Evolutionary conservation across 495 filamentous ascomycete genomes (phyloP), one percentile per base, ranked within the genome.

Genomic region (Tuber melanosporum): DNA sequence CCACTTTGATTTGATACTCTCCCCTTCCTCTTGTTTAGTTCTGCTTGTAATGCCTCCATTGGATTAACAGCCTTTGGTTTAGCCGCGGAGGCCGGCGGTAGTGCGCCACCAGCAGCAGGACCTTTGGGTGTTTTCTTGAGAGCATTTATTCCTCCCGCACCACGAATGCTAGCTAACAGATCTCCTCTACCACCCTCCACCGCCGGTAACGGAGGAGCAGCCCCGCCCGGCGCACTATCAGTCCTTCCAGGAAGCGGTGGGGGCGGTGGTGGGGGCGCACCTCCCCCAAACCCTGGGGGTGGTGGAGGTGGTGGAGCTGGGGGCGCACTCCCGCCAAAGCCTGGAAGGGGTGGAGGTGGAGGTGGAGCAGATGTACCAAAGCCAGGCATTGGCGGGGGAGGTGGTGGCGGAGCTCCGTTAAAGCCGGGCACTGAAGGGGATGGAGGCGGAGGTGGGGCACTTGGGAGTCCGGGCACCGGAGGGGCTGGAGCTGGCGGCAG

Each of bases 111-210:
- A n/a, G 80, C 3, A 42, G 82, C 78, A 44, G 75, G 77, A 44
- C 80, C 73, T 26, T 49, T 49, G 70, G 77, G 74, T 66, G 79
- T 72, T 84, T 94, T 97, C 84, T 92, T 93, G 76, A 99, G 86
- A 32, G 89, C 86, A 3, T 87, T 89, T 71, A 90, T 87, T 46
- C 93, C 92, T 79, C 93, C 93, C 41, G 91, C 91, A 12, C 89
- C 89, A 75, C 93, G 89, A 82, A 99, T 99, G 77, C 92, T 88
- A 36, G 93, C 93, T 75, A 99, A 84, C 72, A 99, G 84, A 78
- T 92, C 91, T 73, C 89, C 86, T 43, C 86, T 70, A 70, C 86
- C 83, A 1, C 91, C 89, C 26, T 90, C 80, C 41, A 86, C 80
- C 4, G 73, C 15, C 9, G 78, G 78, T 22, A 71, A 41, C 6